A percentile compares a stretch with the other conserved stretches of the same genome.
phyloP scores from a whole-genome alignment of 2,329 filamentous ascomycete genomes.

The Aspergillus glaucus region DNA sequence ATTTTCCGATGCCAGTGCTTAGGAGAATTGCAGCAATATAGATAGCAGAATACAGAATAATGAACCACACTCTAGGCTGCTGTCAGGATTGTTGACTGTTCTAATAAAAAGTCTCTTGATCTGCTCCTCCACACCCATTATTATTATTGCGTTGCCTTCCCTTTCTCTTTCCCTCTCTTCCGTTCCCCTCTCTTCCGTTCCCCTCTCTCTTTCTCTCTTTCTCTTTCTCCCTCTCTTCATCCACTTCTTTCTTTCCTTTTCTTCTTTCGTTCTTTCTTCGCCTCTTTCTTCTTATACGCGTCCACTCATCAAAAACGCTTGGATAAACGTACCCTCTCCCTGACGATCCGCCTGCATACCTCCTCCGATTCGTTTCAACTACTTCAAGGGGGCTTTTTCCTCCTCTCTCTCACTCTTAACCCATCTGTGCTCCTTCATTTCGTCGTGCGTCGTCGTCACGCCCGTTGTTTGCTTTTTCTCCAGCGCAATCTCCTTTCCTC shows the following conservation, averaged over 20 bases:
- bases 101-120: background rate
- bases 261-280: background rate
- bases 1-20: too few species aligned
- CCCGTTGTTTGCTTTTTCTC: constrained; percentile 2
- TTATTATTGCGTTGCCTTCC: background rate
- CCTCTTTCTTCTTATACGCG: background rate
- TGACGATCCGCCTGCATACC: background rate
- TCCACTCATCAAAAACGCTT: constrained; percentile 1
- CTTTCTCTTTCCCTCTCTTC: constrained; percentile 6
- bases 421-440: background rate
- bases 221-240: constrained; percentile 6
- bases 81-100: background rate
- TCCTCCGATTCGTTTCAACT: background rate
- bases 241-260: constrained; percentile 4
- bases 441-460: too few species aligned
- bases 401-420: constrained; percentile 16
- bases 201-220: constrained; percentile 9
- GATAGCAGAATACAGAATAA: too few species aligned
- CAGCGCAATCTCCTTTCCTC: constrained; percentile 2
- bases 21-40: too few species aligned
- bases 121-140: background rate
- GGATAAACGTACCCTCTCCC: constrained; percentile 5
- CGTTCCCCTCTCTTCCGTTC: constrained; percentile 5
- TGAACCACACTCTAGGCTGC: too few species aligned
- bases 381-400: constrained; percentile 3